Evolutionary conservation across 2,329 filamentous ascomycete genomes (phyloP).

Genomic region (Cladorrhinum sp.): DNA sequence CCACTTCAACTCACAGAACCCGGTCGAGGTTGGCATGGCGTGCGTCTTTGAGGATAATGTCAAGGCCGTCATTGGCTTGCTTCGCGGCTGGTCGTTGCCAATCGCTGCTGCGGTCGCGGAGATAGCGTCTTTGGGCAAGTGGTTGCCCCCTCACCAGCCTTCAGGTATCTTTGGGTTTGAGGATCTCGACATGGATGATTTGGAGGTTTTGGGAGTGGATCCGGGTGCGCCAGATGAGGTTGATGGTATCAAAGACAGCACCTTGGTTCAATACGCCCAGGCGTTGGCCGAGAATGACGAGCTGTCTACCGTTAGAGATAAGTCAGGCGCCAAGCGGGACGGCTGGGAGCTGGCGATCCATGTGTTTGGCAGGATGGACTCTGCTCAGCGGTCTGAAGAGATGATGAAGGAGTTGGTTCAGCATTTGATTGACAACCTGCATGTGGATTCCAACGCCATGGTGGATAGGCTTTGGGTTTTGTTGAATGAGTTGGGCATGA

Average conservation of each 20-base stretch:
- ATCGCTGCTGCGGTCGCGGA: conserved; percentile 77
- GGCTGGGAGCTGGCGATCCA: conserved; percentile 91
- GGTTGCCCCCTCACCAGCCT: conserved; percentile 64
- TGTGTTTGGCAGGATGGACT: conserved; percentile 77
- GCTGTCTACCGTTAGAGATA: conserved; percentile 37
- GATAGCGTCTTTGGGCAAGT: conserved; percentile 76
- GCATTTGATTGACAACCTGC: conserved; percentile 58
- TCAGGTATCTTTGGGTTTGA: conserved; percentile 55
- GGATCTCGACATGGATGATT: conserved; percentile 75
- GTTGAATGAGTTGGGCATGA: conserved; percentile 74
- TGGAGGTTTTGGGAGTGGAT: conserved; percentile 74
- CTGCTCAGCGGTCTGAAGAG: conserved; percentile 65
- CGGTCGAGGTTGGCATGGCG: conserved; percentile 76
- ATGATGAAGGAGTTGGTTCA: conserved; percentile 70
- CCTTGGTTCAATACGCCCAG: conserved; percentile 73
- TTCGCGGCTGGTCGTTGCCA: conserved; percentile 77
- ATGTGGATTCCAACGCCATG: conserved; percentile 64
- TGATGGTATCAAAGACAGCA: conserved; percentile 72
- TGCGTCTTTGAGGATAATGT: conserved; percentile 80
- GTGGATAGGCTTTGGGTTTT: conserved; percentile 81
- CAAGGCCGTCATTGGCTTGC: conserved; percentile 69
- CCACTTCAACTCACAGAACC: conserved; percentile 70
- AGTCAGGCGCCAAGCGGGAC: conserved; percentile 47
- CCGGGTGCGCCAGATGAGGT: conserved; percentile 56
- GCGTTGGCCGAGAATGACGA: conserved; percentile 57